phyloP scores from a whole-genome alignment of 2,329 filamentous ascomycete species.

The Alternaria tenuissima region DNA sequence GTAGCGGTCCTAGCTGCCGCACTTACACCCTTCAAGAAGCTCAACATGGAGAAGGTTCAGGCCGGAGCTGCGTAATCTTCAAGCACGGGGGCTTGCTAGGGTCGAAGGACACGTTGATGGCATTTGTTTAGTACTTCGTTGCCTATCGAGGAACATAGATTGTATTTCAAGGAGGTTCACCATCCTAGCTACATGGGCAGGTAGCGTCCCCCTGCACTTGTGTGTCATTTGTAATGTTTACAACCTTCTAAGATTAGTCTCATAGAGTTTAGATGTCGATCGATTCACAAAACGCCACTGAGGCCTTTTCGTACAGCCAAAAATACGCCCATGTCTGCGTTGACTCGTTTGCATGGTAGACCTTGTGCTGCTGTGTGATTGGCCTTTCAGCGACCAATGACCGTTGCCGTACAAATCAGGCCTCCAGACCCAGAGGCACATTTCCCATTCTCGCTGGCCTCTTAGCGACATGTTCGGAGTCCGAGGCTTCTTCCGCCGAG shows the following conservation, averaged over 20 bases:
- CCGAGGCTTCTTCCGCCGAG: background rate
- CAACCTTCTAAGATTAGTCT: background rate
- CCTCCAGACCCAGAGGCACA: background rate
- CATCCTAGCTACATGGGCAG: background rate
- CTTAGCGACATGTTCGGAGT: background rate
- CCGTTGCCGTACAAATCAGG: background rate
- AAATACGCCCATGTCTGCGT: background rate
- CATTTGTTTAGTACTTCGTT: background rate
- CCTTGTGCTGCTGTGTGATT: background rate
- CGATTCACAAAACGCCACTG: background rate
- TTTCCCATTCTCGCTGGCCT: too few species aligned
- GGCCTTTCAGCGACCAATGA: background rate
- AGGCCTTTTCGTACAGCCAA: background rate
- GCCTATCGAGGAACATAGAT: background rate
- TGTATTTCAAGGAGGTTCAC: background rate
- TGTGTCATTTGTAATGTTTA: too few species aligned
- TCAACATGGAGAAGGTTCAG: conserved; percentile 6
- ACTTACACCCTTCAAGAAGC: background rate
- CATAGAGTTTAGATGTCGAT: background rate
- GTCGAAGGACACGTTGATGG: background rate
- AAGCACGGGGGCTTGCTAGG: background rate
- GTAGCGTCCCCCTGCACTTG: background rate
- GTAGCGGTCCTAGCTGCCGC: background rate
- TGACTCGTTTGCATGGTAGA: background rate
- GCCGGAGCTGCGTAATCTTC: background rate